phyloP scores from a whole-genome alignment of 768 basidiomycete genomes.

The Multifurca ochricompacta region DNA sequence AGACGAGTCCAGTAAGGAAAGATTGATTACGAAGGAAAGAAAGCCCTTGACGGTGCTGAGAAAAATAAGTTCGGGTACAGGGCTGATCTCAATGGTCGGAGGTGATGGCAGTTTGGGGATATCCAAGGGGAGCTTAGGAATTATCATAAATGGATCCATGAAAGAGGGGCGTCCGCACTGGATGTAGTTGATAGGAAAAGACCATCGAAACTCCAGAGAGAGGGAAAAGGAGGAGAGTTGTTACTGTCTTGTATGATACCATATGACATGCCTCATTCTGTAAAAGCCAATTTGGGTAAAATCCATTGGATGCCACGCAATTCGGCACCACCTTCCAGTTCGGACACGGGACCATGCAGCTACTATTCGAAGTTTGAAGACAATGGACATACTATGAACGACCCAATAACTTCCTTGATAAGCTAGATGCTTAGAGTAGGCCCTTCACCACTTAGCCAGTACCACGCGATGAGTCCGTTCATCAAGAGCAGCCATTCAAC shows the following conservation, averaged over 20 bases:
- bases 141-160: background rate
- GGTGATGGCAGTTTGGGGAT: background rate
- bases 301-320: background rate
- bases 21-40: conserved; percentile 14
- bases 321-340: no score
- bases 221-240: background rate
- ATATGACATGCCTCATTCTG: background rate
- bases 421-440: no score
- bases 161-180: background rate
- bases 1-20: conserved; percentile 13
- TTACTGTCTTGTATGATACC: background rate
- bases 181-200: background rate
- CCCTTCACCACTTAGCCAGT: no score
- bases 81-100: conserved; percentile 9
- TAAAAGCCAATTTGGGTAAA: background rate
- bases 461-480: no score
- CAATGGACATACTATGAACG: no score
- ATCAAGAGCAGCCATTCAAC: no score
- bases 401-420: no score
- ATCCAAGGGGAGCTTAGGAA: background rate
- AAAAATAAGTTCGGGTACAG: conserved; percentile 14
- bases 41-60: conserved; percentile 15
- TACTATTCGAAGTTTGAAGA: no score
- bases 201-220: background rate
- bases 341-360: no score